phyloP scores from a whole-genome alignment of 2,329 filamentous ascomycete species.

The Diatrype stigma region DNA sequence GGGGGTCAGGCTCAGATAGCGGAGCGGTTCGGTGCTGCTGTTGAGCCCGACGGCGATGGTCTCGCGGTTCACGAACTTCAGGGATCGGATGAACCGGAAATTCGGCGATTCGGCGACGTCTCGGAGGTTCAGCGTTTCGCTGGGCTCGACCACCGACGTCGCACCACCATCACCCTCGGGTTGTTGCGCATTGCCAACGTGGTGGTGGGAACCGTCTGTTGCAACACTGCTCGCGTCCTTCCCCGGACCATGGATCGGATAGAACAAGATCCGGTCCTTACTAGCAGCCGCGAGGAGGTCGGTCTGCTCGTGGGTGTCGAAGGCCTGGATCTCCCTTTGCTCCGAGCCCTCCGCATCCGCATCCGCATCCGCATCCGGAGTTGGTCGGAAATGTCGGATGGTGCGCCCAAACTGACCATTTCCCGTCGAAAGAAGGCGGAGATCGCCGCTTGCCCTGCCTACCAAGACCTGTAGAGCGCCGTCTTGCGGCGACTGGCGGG shows the following conservation, averaged over 20 bases:
- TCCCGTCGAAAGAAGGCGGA: constrained; percentile 40
- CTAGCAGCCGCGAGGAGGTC: constrained; percentile 30
- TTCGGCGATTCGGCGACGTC: constrained; percentile 7
- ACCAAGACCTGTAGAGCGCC: constrained; percentile 34
- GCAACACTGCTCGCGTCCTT: no score
- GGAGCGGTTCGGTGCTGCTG: constrained; percentile 38
- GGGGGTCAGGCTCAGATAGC: constrained; percentile 42
- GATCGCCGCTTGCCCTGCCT: constrained; percentile 46
- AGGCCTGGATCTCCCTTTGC: constrained; percentile 30
- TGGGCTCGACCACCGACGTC: constrained; percentile 10
- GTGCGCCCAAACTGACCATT: constrained; percentile 28
- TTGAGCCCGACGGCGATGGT: constrained; percentile 43
- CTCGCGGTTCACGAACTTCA: constrained; percentile 44
- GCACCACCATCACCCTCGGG: no score
- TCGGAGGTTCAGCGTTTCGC: constrained; percentile 18
- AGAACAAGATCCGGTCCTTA: constrained; percentile 31
- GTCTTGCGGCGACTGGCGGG: constrained; percentile 11
- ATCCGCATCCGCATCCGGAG: constrained; percentile 1
- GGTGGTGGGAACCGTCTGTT: no score
- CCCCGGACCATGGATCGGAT: constrained; percentile 20
- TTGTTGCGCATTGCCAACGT: no score
- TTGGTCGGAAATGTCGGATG: constrained; percentile 17
- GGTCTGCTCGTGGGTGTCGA: constrained; percentile 27
- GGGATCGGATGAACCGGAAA: constrained; percentile 27
- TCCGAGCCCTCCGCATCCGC: constrained; percentile 2